Evolutionary conservation across 2,329 filamentous ascomycete genomes (phyloP).

Genomic region (Xylaria sp.): DNA sequence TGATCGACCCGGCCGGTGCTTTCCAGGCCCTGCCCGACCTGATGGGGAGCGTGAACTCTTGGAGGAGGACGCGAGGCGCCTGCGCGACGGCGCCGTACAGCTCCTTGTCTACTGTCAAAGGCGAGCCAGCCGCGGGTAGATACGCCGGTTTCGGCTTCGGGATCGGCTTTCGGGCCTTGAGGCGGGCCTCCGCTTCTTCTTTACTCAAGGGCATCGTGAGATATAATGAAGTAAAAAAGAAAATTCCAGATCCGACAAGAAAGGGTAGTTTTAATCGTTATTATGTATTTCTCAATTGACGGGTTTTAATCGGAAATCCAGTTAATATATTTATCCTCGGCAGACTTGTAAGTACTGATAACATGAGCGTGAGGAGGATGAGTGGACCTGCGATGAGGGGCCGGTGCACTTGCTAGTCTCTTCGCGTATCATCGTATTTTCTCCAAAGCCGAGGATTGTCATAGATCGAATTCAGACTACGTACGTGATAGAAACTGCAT

Average conservation of each 20-base stretch:
- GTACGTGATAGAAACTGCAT: neutral
- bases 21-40: constrained; percentile 75
- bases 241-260: neutral
- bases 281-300: too few relatives aligned
- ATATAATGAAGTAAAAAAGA: neutral
- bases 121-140: constrained; percentile 47
- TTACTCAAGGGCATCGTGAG: constrained; percentile 24
- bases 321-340: too few relatives aligned
- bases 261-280: too few relatives aligned
- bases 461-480: neutral
- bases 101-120: constrained; percentile 46
- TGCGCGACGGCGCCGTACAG: constrained; percentile 65
- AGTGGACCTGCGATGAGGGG: neutral
- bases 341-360: too few relatives aligned
- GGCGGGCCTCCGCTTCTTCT: constrained; percentile 38
- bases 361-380: neutral
- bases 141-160: constrained; percentile 54
- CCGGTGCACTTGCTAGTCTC: neutral
- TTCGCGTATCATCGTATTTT: neutral
- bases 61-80: constrained; percentile 44
- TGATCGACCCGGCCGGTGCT: constrained; percentile 67
- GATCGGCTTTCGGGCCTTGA: constrained; percentile 47
- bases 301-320: too few relatives aligned
- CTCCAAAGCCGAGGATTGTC: too few relatives aligned
- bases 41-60: constrained; percentile 68